These are phyloP conservation scores for Hevea brasiliensis DNA, from an alignment of 345 rosid species.

Conservation along the genomic window DNA sequence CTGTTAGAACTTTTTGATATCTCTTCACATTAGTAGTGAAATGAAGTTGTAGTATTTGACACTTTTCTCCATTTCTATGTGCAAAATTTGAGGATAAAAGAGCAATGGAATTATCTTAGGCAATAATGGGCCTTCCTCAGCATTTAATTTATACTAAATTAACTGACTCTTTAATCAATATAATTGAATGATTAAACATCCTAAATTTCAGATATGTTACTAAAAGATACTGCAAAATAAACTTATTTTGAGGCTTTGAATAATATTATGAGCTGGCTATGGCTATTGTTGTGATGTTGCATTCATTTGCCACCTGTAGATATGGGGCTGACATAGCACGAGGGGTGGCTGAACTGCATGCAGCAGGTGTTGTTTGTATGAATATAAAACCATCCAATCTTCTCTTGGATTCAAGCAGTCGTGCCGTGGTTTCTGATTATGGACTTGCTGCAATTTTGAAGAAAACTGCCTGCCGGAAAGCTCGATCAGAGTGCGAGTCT, in stretches of 20 bases:
- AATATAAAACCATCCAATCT: constrained; percentile 95
- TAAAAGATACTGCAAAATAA: neutral
- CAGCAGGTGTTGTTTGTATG: constrained; percentile 96
- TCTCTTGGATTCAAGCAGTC: constrained; percentile 75
- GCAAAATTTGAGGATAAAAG: constrained; percentile 1
- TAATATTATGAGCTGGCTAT: neutral
- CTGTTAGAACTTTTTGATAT: too few species aligned
- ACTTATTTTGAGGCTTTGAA: neutral
- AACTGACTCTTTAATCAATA: neutral
- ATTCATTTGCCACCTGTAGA: constrained; percentile 48
- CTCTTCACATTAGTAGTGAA: too few species aligned
- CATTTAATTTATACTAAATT: neutral
- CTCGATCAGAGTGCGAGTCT: constrained; percentile 61
- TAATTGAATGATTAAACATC: neutral
- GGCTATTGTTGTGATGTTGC: constrained; percentile 21
- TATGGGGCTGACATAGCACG: constrained; percentile 94
- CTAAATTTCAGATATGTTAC: neutral
- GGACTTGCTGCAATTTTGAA: constrained; percentile 87
- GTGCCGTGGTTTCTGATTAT: constrained; percentile 91
- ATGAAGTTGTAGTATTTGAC: neutral
- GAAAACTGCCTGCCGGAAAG: constrained; percentile 80
- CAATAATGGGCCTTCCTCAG: neutral
- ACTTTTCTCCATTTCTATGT: neutral
- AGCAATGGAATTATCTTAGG: neutral
- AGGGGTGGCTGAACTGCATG: constrained; percentile 95